Base-by-base conservation (phyloP, 805 yeast genomes). In the Sungouiozyma ichnusensis region DNA sequence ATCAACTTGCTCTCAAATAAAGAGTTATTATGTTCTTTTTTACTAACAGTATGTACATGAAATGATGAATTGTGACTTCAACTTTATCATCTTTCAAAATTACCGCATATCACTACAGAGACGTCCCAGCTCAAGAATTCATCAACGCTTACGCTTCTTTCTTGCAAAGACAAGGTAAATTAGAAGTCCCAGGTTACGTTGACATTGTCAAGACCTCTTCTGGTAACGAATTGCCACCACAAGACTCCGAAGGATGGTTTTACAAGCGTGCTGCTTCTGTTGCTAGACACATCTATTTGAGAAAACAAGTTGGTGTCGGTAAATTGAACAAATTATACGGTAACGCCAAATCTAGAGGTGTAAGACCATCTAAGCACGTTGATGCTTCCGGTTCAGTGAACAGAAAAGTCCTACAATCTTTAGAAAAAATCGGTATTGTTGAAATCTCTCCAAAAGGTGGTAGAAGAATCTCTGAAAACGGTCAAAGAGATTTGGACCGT, bases 401-500 rank as follows among this genome's bases (percentile, higher is more conserved):
- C 95, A 86, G 98, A 82, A 87, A 74, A 75, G 96, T 85, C 60
- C 77, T 92, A 66, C 97, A 90, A 76, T 80, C 97, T 64, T 84
- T 90, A 67, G 95, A 88, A 80, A 87, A 88, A 79, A 82, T 90
- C 55, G 97, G 97, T 71, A 85, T 90, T 60, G 75, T 90, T 61
- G 97, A 88, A 76, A 76, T 82, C 69, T 79, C 94, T 67, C 84
- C 86, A 73, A 86, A 85, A 75, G 96, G 97, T 70, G 97, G 97
- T 73, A 90, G 98, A 81, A 86, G 87, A 74, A 85, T 90, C 79
- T 82, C 96, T 54, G 95, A 85, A 69, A 84, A 86, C 76, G 98
- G 98, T 70, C 97, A 88, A 78, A 88, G 97, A 85, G 98, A 90
- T 77, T 83, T 90, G 77, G 98, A 90, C 77, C 96, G 98, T 81